Evolutionary conservation across 495 filamentous ascomycete genomes (phyloP), one percentile per base, ranked within the genome.

Genomic region (Neurospora intermedia): DNA sequence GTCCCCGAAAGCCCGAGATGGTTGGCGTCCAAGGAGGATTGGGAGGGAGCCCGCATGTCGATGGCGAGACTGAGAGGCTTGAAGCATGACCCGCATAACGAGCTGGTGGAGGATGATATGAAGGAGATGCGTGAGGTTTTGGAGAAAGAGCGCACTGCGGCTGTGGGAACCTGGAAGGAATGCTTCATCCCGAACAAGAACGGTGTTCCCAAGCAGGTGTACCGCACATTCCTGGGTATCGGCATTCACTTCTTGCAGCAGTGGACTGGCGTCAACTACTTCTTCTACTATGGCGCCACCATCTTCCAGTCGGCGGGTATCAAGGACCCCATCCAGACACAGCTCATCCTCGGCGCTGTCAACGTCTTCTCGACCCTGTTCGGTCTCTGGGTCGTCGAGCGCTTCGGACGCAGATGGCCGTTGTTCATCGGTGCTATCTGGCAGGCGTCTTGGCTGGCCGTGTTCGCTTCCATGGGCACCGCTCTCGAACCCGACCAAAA

Each of bases 161-260:
- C 87, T 42, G 81, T 82, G 69, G 84, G 84, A 20, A 76, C 83
- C 43, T 89, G 88, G 85, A 79, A 83, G 73, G 87, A 89, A 74
- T 84, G 89, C 76, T 85, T 92, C 79, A 87, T 85, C n/a, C 86
- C 85, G 15, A 77, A 74, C 59, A 46, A 72, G 35, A 76, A 75
- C 48, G 78, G 77, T 38, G 79, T 82, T 2, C 90, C 90, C 70
- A 85, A 88, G 71, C 91, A 91, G 85, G 80, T 89, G 43, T 91
- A 93, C 80, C 87, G 92, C 69, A 91, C 88, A 15, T 66, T 88
- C 59, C 84, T 94, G 6, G 92, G 91, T 48, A 87, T 92, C 59
- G 80, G 81, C 48, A 84, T 94, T 45, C 90, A 92, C 80, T 89
- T 89, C 40, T 82, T 93, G 43, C 91, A 93, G 79, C 91, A 93